These are phyloP conservation scores for Fusarium mangiferae DNA, from an alignment of 2,329 filamentous ascomycete species.

Conservation along the genomic window DNA sequence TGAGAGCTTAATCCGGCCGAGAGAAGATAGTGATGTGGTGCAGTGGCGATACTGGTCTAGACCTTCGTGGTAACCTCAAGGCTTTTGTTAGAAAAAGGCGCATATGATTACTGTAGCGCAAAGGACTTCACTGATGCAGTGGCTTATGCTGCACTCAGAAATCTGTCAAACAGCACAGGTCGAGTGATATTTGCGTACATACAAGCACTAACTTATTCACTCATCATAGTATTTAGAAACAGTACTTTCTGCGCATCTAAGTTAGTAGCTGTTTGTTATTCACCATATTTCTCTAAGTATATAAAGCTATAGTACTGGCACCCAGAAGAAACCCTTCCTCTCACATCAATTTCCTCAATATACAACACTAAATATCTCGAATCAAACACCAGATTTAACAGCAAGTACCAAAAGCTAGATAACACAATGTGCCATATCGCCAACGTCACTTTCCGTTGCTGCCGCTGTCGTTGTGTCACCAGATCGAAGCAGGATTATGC, in stretches of 20 bases:
- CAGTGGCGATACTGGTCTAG: no score
- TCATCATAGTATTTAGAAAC: neutral
- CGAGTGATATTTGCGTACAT: accelerated
- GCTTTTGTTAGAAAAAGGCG: no score
- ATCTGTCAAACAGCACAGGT: neutral
- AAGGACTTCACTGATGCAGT: neutral
- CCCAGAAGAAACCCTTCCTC: accelerated
- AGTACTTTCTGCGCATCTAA: accelerated
- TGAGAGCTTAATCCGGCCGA: no score
- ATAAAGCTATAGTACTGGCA: neutral
- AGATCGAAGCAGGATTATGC: neutral
- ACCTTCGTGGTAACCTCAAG: accelerated
- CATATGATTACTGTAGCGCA: no score
- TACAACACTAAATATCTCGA: neutral
- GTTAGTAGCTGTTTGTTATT: neutral
- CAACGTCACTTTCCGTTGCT: neutral
- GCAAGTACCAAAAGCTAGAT: accelerated
- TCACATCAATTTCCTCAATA: neutral
- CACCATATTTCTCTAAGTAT: neutral
- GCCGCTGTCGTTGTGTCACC: neutral
- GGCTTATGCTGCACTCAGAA: accelerated
- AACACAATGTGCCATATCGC: neutral
- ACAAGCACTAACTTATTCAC: no score
- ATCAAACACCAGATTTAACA: accelerated
- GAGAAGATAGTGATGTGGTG: neutral